Conservation (phyloP, 2,329 filamentous ascomycete genomes). For the Hypoxylon sp. region DNA sequence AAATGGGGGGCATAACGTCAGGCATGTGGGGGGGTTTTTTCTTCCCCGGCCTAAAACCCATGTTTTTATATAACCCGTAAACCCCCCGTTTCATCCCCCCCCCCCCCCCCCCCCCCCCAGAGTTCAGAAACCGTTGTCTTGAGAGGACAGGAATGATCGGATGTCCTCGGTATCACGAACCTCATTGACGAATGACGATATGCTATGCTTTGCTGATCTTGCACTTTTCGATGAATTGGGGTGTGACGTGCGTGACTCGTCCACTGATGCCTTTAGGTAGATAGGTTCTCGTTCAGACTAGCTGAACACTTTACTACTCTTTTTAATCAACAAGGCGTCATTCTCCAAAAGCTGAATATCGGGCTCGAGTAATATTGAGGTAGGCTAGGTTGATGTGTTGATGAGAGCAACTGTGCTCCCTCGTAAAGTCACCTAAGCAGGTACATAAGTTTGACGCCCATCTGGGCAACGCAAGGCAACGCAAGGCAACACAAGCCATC, state of each 20-base stretch:
- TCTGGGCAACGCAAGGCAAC: no score
- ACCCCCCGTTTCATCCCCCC: no score
- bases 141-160: conserved; percentile 30
- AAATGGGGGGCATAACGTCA: no score
- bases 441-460: background rate
- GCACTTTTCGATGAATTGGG: background rate
- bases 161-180: conserved; percentile 50
- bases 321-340: background rate
- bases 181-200: conserved; percentile 53
- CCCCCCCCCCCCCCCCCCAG: no score
- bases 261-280: background rate
- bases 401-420: background rate
- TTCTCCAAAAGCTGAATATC: background rate
- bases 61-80: no score
- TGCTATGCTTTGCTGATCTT: conserved; percentile 46
- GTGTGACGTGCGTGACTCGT: background rate
- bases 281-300: background rate
- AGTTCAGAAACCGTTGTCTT: conserved; percentile 31
- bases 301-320: background rate
- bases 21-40: no score
- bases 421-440: background rate
- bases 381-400: background rate
- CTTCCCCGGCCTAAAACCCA: no score
- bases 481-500: background rate
- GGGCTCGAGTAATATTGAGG: background rate